Evolutionary conservation across 768 basidiomycete genomes (phyloP), one percentile per base, ranked within the genome.

Genomic region (Trametes cinnabarina): DNA sequence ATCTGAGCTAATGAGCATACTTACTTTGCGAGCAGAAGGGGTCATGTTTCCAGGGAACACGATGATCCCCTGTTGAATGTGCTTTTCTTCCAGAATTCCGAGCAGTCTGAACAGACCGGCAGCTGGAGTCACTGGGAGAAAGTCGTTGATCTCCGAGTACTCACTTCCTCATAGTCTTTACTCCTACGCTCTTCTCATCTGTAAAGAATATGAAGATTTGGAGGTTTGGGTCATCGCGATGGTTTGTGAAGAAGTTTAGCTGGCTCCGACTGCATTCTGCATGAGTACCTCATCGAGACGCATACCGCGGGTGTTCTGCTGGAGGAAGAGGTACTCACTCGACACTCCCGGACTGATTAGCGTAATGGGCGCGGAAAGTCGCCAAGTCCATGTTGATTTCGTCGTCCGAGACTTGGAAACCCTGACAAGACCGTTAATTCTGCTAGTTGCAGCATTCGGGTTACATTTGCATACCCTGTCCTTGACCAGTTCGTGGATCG

Each of bases 11-110:
- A 23, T 17, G 17, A 51, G 15, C 6, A 47, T 9, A 41, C 47
- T 62, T 23, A 92, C 96, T 78, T 98, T 98, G 70, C 91, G 85
- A 12, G 97, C 97, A 8, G 94, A 92, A 9, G 96, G 92, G 10
- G 97, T 98, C 91, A 99, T 95, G 66, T 87, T 94, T 47, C 90
- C 92, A 7, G 94, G 88, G 75, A 94, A 98, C 61, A 99, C 92
- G 63, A 99, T 92, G 68, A 99, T 87, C 6, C 96, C 97, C 63
- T 88, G 82, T 67, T 87, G 83, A 48, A 97, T 97, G 57, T 81
- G 81, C 74, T 95, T 92, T 71, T 94, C 91, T 71, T 98, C 95
- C 51, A 99, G 79, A 64, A 96, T 93, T 59, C 80, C 79, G 51
- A 98, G 82, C 64, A 99, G 77, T 71, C 96, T 98, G 69, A 4